A percentile compares a stretch with the other conserved stretches of the same genome.
These are phyloP conservation scores for Taphrina pruni DNA, from an alignment of 1,139 yeast species.

Conservation along the genomic window DNA sequence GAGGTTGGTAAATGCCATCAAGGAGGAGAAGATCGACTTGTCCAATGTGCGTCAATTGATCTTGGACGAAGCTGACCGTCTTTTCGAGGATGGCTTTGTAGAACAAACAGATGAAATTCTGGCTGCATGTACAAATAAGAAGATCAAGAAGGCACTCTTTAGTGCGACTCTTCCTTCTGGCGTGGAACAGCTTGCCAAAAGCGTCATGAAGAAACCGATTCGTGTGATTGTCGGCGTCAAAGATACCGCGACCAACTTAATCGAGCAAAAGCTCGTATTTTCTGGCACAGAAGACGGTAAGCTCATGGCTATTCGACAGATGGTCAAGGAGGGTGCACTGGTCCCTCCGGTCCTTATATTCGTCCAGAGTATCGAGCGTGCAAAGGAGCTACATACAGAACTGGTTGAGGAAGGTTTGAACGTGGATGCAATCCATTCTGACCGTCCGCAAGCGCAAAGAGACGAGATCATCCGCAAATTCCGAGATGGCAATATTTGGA, in stretches of 20 bases:
- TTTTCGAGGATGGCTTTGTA: conserved; percentile 87
- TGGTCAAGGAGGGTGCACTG: conserved; percentile 77
- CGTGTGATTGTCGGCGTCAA: conserved; percentile 91
- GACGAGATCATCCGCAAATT: conserved; percentile 83
- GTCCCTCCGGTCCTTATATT: conserved; percentile 93
- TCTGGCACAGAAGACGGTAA: conserved; percentile 97
- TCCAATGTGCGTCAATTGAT: conserved; percentile 72
- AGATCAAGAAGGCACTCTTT: conserved; percentile 70
- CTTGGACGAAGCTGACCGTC: conserved; percentile 94
- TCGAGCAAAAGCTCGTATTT: conserved; percentile 81
- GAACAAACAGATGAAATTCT: conserved; percentile 89
- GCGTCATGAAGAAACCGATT: conserved; percentile 83
- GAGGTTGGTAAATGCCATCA: conserved; percentile 78
- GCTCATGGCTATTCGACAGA: conserved; percentile 83
- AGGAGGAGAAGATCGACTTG: conserved; percentile 64
- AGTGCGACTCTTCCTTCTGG: conserved; percentile 96
- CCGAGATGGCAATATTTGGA: conserved; percentile 92
- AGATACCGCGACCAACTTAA: conserved; percentile 85
- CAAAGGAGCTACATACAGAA: conserved; percentile 93
- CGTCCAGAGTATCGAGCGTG: conserved; percentile 88
- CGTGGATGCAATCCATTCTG: conserved; percentile 96
- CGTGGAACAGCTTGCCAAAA: conserved; percentile 84
- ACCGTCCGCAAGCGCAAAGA: conserved; percentile 87
- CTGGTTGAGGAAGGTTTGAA: conserved; percentile 85
- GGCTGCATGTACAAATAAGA: conserved; percentile 64